These are phyloP conservation scores for Diaporthe citriasiana DNA, from an alignment of 2,329 filamentous ascomycete species.

Conservation along the genomic window DNA sequence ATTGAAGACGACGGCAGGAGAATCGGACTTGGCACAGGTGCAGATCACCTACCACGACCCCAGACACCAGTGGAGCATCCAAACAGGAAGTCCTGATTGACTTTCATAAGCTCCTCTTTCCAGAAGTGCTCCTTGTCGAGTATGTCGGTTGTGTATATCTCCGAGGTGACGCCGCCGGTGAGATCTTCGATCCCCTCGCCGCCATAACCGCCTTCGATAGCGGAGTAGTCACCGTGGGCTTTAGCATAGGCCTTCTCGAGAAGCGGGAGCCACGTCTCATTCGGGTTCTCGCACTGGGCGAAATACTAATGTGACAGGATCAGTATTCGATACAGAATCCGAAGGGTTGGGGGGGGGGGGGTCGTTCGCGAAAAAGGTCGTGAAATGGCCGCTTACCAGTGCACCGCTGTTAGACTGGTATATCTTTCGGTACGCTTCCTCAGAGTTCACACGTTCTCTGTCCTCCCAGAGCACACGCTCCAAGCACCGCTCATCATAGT, in stretches of 20 bases:
- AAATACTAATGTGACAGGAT: conserved; percentile 64
- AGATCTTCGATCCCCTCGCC: conserved; percentile 66
- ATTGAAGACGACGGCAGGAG: not conserved
- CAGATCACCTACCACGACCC: conserved; percentile 55
- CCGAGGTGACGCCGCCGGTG: conserved; percentile 78
- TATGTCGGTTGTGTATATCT: conserved; percentile 78
- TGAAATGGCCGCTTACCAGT: conserved; percentile 51
- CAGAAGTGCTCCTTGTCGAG: conserved; percentile 86
- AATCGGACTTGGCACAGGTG: too few relatives aligned
- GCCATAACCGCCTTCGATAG: conserved; percentile 77
- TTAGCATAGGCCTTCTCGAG: conserved; percentile 83
- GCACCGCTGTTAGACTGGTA: conserved; percentile 78
- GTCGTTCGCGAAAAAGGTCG: not conserved
- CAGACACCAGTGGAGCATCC: conserved; percentile 77
- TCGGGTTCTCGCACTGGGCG: conserved; percentile 75
- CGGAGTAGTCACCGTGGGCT: conserved; percentile 79
- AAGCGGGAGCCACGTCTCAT: conserved; percentile 81
- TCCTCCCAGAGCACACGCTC: conserved; percentile 63
- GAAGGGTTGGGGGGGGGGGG: too few relatives aligned
- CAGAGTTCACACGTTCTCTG: conserved; percentile 64
- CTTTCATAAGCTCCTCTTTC: conserved; percentile 83
- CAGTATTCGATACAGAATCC: not conserved
- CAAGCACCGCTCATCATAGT: conserved; percentile 72
- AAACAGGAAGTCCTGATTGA: conserved; percentile 85
- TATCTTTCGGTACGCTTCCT: conserved; percentile 71